Evolutionary conservation across 2,329 filamentous ascomycete genomes (phyloP).

Genomic region (Sclerotinia minor): DNA sequence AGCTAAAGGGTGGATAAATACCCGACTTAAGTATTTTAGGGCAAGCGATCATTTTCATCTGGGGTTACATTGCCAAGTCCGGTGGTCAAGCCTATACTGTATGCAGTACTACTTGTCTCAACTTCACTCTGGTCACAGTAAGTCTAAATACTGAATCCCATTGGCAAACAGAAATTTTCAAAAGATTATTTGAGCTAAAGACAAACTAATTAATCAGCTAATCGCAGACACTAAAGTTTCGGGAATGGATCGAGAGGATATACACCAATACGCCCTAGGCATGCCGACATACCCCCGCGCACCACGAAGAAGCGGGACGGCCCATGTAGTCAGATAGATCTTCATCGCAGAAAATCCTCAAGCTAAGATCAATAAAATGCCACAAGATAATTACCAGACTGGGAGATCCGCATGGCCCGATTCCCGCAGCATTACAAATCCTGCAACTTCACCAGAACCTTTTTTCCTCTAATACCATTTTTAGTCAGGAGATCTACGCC

Average conservation of each 20-base stretch:
- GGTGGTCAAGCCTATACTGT: background rate
- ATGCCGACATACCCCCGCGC: background rate
- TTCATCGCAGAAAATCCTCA: background rate
- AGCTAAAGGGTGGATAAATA: background rate
- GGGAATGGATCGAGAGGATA: background rate
- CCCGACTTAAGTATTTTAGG: background rate
- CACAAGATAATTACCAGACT: background rate
- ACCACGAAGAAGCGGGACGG: background rate
- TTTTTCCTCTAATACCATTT: conserved; percentile 14
- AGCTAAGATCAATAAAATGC: background rate
- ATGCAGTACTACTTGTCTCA: background rate
- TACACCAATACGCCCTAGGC: too few species aligned
- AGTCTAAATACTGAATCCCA: background rate
- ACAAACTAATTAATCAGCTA: background rate
- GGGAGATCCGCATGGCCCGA: background rate
- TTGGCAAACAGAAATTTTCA: background rate
- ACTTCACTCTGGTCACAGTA: too few species aligned
- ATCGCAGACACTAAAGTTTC: background rate
- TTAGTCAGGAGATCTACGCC: conserved; percentile 19
- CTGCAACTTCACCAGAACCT: conserved; percentile 21
- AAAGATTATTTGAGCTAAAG: background rate
- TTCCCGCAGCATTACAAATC: background rate
- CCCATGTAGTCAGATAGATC: background rate
- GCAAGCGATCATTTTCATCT: background rate
- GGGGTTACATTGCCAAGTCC: background rate